Conservation (phyloP, 148 eudicot species). For the Spergularia bocconei region DNA sequence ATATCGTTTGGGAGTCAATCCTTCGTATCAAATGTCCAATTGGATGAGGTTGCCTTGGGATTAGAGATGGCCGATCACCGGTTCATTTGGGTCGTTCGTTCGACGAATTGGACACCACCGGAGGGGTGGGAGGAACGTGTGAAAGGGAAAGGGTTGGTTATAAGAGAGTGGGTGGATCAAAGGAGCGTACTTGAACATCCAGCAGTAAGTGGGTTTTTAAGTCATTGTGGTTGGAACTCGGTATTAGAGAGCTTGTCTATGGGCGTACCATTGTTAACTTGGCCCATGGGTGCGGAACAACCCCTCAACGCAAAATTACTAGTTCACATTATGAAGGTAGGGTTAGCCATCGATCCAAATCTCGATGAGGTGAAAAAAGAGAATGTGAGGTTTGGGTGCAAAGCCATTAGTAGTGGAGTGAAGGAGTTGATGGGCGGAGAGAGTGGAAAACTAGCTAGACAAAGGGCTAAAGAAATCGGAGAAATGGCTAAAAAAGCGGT, state of each 20-base stretch:
- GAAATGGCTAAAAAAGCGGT: conserved; percentile 21
- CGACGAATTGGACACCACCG: conserved; percentile 24
- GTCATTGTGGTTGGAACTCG: conserved; percentile 27
- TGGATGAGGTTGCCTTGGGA: conserved; percentile 36
- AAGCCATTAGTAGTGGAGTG: conserved; percentile 23
- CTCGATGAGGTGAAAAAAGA: not conserved
- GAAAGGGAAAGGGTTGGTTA: conserved; percentile 27
- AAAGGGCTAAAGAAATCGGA: conserved; percentile 24
- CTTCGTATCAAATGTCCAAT: conserved; percentile 20
- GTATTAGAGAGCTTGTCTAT: conserved; percentile 32
- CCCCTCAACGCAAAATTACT: conserved; percentile 29
- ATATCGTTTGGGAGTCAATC: conserved; percentile 37
- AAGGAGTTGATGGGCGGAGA: conserved; percentile 35
- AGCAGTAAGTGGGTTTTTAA: conserved; percentile 31
- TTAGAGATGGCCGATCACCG: conserved; percentile 26
- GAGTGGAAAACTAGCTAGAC: conserved; percentile 20
- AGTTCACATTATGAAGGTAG: conserved; percentile 26
- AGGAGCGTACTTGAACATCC: conserved; percentile 23
- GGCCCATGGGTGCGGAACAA: conserved; percentile 42
- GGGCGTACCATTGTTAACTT: conserved; percentile 32
- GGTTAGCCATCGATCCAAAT: conserved; percentile 4
- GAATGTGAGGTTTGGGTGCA: not conserved
- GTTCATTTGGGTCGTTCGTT: conserved; percentile 35
- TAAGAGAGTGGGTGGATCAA: conserved; percentile 35
- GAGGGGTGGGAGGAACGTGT: conserved; percentile 25